These are phyloP conservation scores for Corymbia calophylla DNA, from an alignment of 441 rosid genomes.

Conservation along the genomic window DNA sequence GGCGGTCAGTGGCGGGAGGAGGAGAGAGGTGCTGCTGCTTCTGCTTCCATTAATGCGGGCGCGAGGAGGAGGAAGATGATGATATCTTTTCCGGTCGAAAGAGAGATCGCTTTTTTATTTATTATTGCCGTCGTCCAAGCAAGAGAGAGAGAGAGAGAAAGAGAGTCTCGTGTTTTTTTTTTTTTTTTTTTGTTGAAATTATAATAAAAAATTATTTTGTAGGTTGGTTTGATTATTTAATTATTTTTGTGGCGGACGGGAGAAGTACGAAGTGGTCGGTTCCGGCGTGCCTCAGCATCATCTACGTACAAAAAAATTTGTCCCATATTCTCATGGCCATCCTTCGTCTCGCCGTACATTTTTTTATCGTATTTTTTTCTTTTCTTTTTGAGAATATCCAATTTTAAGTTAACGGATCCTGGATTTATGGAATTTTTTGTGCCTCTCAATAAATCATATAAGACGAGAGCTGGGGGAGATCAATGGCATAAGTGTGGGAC, in stretches of 20 bases:
- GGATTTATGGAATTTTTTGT: background rate
- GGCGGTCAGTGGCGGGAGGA: background rate
- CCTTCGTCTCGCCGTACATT: background rate
- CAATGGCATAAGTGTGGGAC: too few relatives aligned
- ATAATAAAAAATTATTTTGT: background rate
- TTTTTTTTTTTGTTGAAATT: background rate
- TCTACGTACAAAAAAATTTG: background rate
- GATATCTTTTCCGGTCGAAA: background rate
- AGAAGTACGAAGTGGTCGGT: background rate
- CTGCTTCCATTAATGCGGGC: background rate
- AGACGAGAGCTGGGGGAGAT: background rate
- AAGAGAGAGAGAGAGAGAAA: too few relatives aligned
- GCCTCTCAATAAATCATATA: background rate
- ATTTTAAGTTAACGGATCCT: background rate
- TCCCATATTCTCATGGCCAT: background rate
- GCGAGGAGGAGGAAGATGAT: background rate
- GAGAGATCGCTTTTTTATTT: background rate
- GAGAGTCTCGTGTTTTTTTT: too few relatives aligned
- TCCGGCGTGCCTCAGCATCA: background rate
- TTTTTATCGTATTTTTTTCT: background rate
- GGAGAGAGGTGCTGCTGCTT: background rate
- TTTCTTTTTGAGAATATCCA: background rate
- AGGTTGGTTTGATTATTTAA: background rate
- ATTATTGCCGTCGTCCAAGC: background rate
- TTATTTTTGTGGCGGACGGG: background rate